Conservation (phyloP, 2,329 filamentous ascomycete species). For the Anisogramma anomala region DNA sequence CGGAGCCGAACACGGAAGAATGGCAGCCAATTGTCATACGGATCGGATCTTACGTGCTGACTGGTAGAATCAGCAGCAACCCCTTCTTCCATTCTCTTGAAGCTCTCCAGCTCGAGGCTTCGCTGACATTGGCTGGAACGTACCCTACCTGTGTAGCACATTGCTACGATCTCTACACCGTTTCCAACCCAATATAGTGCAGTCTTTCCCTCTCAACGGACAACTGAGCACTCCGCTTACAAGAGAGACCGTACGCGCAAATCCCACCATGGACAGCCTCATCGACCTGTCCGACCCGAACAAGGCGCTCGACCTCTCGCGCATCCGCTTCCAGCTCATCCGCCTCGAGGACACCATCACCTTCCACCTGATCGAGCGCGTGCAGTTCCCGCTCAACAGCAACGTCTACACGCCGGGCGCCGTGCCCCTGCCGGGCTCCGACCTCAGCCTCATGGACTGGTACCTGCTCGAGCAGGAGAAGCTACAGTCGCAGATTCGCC, state of each 20-base stretch:
- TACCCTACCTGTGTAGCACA: too few relatives aligned
- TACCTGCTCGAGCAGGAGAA: conserved; percentile 82
- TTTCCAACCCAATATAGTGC: too few relatives aligned
- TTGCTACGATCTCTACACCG: too few relatives aligned
- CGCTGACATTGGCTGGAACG: too few relatives aligned
- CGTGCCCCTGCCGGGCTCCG: conserved; percentile 61
- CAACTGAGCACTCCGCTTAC: neutral
- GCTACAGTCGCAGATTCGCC: conserved; percentile 82
- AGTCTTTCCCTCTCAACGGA: too few relatives aligned
- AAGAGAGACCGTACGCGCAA: neutral
- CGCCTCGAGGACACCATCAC: conserved; percentile 96
- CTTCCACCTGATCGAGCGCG: conserved; percentile 91
- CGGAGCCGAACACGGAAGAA: too few relatives aligned
- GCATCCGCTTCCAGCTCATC: conserved; percentile 89
- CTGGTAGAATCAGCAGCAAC: too few relatives aligned
- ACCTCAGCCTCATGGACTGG: conserved; percentile 86
- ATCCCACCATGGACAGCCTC: conserved; percentile 66
- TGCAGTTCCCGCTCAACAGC: conserved; percentile 89
- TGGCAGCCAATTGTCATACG: too few relatives aligned
- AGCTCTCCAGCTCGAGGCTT: too few relatives aligned
- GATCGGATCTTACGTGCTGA: too few relatives aligned
- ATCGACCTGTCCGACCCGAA: conserved; percentile 79
- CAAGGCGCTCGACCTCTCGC: conserved; percentile 76
- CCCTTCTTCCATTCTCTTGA: too few relatives aligned
- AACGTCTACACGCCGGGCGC: conserved; percentile 76